Base-by-base conservation (phyloP, 352 stramenopile genomes). In the Saprolegnia parasitica region DNA sequence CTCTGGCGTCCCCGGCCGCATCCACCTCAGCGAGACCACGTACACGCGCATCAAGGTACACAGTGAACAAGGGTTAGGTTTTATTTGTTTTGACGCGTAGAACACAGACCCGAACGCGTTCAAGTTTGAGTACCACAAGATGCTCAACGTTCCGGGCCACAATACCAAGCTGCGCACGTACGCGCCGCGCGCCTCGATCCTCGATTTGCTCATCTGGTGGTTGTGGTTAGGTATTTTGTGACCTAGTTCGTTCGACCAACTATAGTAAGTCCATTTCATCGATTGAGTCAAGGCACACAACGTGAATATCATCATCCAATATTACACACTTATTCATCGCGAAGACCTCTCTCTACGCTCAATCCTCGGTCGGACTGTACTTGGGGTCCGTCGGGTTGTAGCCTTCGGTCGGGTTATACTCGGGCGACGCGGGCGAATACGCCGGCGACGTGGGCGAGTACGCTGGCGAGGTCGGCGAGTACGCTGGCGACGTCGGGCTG, bases 51-150 rank as follows among this genome's bases (percentile, higher is more conserved):
- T 94, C 81, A 91, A 90, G 76, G 56, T 66, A 23, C n/a, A n/a
- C n/a, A n/a, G n/a, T n/a, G n/a, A n/a, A n/a, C n/a, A n/a, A n/a
- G n/a, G n/a, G n/a, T n/a, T 49, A 15, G 26, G 20, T 55, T 45
- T 66, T 6, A 32, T 66, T 20, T 20, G 20, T 20, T 15, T 24
- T 26, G 24, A 46, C 37, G 42, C 32, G 37, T 66, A 55, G 42
- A 67, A 90, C 72, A 90, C 84, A 2, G 82, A 83, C 0, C 78
- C 76, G 6, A 83, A 92, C 55, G 84, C 82, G 52, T 92, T 90
- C 77, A 90, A 90, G 65, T 83, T 92, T 74, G 84, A 92, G 73
- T 92, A 92, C 66, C 84, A 90, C 76, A 92, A 81, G 66, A 75
- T 92, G 73, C 76, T 92, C 23, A 90, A 82, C 6, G 81, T 92